These are phyloP conservation scores for Entoloma clypeatum DNA, from an alignment of 1,284 basidiomycete species.

Conservation along the genomic window DNA sequence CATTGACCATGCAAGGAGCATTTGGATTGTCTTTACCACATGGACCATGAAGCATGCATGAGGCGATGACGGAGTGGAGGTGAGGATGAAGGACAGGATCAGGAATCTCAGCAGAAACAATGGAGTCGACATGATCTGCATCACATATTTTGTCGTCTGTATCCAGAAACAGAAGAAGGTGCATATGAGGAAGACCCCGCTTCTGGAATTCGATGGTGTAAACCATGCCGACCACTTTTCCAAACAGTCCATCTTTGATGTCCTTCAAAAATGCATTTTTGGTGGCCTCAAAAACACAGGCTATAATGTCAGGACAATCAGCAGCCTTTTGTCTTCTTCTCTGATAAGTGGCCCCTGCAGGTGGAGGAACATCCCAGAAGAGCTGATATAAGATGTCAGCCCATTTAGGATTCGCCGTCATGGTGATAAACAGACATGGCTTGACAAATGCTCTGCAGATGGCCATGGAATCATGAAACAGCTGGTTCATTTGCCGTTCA, in stretches of 20 bases:
- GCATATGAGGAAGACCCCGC: slow-evolving; percentile 44
- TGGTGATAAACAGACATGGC: slow-evolving; percentile 43
- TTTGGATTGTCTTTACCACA: slow-evolving; percentile 33
- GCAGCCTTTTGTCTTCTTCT: slow-evolving; percentile 27
- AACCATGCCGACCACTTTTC: slow-evolving; percentile 29
- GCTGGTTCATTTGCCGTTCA: slow-evolving; percentile 37
- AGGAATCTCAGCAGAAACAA: slow-evolving; percentile 42
- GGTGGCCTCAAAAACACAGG: slow-evolving; percentile 42
- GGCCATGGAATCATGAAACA: slow-evolving; percentile 42
- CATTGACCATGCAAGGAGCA: slow-evolving; percentile 38
- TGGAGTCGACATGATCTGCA: slow-evolving; percentile 34
- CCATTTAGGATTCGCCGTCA: slow-evolving; percentile 45
- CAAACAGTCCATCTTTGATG: slow-evolving; percentile 32
- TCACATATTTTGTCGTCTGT: slow-evolving; percentile 26
- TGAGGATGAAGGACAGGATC: slow-evolving; percentile 33
- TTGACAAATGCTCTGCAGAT: slow-evolving; percentile 29
- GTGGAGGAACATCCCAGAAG: slow-evolving; percentile 33
- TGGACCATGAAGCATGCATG: slow-evolving; percentile 46
- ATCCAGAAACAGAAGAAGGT: slow-evolving; percentile 40
- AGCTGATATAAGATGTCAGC: slow-evolving; percentile 39
- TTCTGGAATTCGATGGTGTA: slow-evolving; percentile 52
- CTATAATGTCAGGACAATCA: slow-evolving; percentile 45
- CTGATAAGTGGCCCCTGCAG: slow-evolving; percentile 1
- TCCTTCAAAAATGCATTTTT: slow-evolving; percentile 34
- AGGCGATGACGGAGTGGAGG: slow-evolving; percentile 32